Conservation (phyloP, 805 yeast species). For the Lachancea quebecensis region DNA sequence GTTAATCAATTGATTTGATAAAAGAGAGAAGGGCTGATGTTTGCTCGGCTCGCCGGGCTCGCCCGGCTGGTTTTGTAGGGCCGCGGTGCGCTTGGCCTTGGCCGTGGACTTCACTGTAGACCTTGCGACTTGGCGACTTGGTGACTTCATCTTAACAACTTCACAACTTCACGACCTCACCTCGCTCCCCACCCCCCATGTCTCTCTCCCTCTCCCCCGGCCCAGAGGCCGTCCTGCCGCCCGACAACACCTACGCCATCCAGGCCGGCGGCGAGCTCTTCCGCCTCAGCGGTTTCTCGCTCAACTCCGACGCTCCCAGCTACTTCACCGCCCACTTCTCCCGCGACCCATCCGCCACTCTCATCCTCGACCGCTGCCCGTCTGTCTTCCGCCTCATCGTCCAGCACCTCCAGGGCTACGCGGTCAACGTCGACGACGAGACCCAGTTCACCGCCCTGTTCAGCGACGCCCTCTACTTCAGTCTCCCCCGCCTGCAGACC, state of each 20-base stretch:
- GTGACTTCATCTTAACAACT: no score
- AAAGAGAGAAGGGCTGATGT: no score
- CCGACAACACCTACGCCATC: conserved; percentile 58
- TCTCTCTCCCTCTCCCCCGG: conserved; percentile 20
- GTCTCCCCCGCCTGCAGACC: conserved; percentile 48
- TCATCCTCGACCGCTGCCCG: conserved; percentile 72
- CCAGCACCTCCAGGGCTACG: conserved; percentile 76
- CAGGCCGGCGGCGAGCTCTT: conserved; percentile 63
- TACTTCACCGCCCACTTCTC: conserved; percentile 71
- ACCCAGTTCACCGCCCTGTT: conserved; percentile 54
- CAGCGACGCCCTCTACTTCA: conserved; percentile 68
- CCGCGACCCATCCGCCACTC: conserved; percentile 17
- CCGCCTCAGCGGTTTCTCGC: conserved; percentile 64
- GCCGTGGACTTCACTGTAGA: no score
- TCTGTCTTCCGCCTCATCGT: conserved; percentile 58
- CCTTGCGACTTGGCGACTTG: no score
- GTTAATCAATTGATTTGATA: conserved; percentile 12
- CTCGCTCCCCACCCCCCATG: not conserved
- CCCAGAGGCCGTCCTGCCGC: conserved; percentile 55
- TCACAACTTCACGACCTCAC: no score
- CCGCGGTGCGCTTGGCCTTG: no score
- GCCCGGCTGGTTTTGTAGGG: no score
- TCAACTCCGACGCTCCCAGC: conserved; percentile 82
- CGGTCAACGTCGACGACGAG: conserved; percentile 52
- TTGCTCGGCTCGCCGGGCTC: no score